Conservation (phyloP, 108 stramenopile species). For the Epipyxis sp. region DNA sequence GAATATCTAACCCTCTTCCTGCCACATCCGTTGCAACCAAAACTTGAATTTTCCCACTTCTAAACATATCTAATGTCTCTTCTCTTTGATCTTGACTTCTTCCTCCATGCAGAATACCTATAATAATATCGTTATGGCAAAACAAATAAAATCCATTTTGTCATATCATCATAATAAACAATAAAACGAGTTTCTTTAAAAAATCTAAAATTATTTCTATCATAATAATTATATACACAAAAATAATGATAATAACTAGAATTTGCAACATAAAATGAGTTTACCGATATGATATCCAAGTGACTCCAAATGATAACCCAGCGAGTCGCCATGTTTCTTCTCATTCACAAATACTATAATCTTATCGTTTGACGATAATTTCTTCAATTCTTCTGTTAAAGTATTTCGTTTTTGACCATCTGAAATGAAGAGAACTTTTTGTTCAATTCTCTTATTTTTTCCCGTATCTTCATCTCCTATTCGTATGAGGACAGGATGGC, state of each 20-base stretch:
- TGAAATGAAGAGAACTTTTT: slow-evolving; percentile 72
- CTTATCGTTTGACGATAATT: slow-evolving; percentile 57
- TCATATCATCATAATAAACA: too few relatives aligned
- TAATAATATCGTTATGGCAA: too few relatives aligned
- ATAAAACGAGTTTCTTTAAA: too few relatives aligned
- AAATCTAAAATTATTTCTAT: too few relatives aligned
- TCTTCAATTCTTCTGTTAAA: slow-evolving; percentile 1
- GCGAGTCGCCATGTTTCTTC: slow-evolving; percentile 66
- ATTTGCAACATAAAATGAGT: too few relatives aligned
- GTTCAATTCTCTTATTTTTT: slow-evolving; percentile 88
- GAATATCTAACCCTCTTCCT: slow-evolving; percentile 91
- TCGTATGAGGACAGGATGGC: slow-evolving; percentile 76
- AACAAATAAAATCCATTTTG: too few relatives aligned
- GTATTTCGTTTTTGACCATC: slow-evolving; percentile 71
- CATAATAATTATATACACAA: too few relatives aligned
- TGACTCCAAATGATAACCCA: slow-evolving; percentile 15
- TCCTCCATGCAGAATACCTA: slow-evolving; percentile 88
- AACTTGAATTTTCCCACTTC: slow-evolving; percentile 68
- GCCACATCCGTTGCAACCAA: slow-evolving; percentile 94
- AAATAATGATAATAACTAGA: too few relatives aligned
- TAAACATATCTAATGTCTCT: slow-evolving; percentile 77
- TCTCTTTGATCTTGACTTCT: slow-evolving; percentile 96
- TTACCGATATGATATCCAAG: not conserved
- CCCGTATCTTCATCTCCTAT: slow-evolving; percentile 84
- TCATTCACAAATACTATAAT: slow-evolving; percentile 96